Base-by-base conservation (phyloP, 148 eudicot genomes). In the Vaccinium myrtillus region DNA sequence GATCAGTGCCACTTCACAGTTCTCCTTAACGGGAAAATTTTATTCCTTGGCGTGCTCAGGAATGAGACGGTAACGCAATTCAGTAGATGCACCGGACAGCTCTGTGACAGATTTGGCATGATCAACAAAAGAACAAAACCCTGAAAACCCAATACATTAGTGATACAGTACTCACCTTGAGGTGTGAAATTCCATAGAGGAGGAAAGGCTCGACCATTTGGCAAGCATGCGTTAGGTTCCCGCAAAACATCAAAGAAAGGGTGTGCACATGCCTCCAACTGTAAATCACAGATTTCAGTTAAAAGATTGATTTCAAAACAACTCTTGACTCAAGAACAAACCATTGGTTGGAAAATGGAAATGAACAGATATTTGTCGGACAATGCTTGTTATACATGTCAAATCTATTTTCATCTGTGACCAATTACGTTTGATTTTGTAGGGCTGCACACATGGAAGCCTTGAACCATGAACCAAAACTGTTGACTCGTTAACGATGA, bases 241-340 rank as follows among this genome's bases (percentile, higher is more conserved):
- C 99, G 94, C 80, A 97, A 81, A 82, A 89, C 94, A 84, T 97
- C 93, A 69, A 97, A 95, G 91, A 97, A 97, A 0, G 94, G 96
- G 86, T 97, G 99, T 8, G 99, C 96, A 85, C 99, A 97, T n/a
- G 98, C 99, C 86, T 97, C 99, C 90, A 97, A 89, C 99, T 97
- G 94, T 82, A 83, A 74, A 15, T 73, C 63, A 36, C 79, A 55
- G 11, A 59, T 43, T 36, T 4, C 74, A 67, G 82, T 51, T 56
- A 77, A 10, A 74, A 30, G 14, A 23, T 23, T 9, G 71, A 65
- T 65, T 65, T n/a, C 4, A n/a, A 61, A 21, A 23, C 71, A 18
- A 58, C 23, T 23, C 30, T 65, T 65, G 15, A 81, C 6, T 30
- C 48, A 5, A 16, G 2, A 71, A 32, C 39, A 36, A 71, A 32